phyloP scores from a whole-genome alignment of 768 basidiomycete genomes.

The Chalciporus sphaerocephalus region DNA sequence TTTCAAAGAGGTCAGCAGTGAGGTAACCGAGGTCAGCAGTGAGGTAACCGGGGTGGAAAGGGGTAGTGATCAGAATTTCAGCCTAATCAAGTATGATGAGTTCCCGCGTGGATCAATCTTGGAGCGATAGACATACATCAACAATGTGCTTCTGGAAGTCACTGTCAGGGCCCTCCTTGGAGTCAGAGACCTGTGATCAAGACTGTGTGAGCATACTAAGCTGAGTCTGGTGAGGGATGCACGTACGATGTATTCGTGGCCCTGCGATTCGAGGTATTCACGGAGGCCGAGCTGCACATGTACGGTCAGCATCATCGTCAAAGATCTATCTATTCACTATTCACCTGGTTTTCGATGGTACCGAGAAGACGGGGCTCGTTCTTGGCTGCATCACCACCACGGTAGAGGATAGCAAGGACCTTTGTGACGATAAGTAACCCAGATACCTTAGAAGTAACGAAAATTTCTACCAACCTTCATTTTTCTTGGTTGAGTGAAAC shows the following conservation, averaged over 20 bases:
- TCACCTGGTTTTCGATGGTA: conserved; percentile 74
- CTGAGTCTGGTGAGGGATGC: not conserved
- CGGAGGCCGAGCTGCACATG: conserved; percentile 60
- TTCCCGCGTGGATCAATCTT: conserved; percentile 8
- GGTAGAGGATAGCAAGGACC: conserved; percentile 74
- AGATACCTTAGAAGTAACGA: not conserved
- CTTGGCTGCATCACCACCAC: conserved; percentile 59
- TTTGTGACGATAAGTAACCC: conserved; percentile 23
- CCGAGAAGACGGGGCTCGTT: conserved; percentile 75
- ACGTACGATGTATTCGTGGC: conserved; percentile 71
- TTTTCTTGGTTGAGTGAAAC: conserved; percentile 3
- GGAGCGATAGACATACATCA: conserved; percentile 48
- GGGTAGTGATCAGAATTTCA: conserved; percentile 77
- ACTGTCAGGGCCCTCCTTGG: conserved; percentile 79
- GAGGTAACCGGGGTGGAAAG: conserved; percentile 84
- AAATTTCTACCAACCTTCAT: conserved; percentile 40
- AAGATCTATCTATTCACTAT: not conserved
- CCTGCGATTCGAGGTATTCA: conserved; percentile 62
- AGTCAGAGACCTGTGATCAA: conserved; percentile 57
- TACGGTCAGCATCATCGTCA: not conserved
- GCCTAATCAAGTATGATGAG: conserved; percentile 40
- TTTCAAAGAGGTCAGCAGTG: conserved; percentile 65
- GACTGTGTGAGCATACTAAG: conserved; percentile 3
- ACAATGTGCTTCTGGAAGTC: conserved; percentile 80
- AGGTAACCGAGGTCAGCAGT: conserved; percentile 80